Conservation (phyloP, 148 eudicot genomes). For the Rhododendron ferrugineum region DNA sequence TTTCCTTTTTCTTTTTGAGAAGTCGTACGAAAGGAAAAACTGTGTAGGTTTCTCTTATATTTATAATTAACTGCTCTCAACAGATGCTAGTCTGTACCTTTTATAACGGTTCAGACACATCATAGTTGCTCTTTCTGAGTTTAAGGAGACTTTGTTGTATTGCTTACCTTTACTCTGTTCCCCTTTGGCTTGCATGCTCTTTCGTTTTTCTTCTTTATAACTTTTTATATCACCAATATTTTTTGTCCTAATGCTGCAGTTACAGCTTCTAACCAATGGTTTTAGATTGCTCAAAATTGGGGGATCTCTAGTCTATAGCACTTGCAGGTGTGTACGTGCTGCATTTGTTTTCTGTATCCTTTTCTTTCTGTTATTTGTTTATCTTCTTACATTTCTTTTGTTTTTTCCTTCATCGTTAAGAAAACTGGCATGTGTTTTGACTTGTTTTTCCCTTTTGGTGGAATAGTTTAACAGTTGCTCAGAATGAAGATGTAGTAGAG, state of each 20-base stretch:
- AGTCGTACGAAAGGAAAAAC: background rate
- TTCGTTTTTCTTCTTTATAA: background rate
- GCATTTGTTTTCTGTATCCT: background rate
- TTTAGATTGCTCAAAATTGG: conserved; percentile 82
- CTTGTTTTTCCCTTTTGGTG: conserved; percentile 13
- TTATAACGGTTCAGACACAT: background rate
- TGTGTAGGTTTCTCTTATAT: background rate
- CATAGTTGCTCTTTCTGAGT: background rate
- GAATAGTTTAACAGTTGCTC: conserved; percentile 82
- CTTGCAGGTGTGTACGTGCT: conserved; percentile 63
- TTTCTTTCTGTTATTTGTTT: background rate
- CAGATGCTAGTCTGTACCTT: background rate
- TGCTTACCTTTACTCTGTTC: background rate
- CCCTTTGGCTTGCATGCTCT: background rate
- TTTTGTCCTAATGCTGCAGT: conserved; percentile 39
- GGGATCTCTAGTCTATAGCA: conserved; percentile 89
- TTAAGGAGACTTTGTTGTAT: background rate
- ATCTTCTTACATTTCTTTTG: background rate
- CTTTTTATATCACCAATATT: background rate
- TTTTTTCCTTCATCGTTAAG: background rate
- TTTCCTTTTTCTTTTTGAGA: background rate
- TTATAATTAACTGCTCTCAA: background rate
- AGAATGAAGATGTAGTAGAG: conserved; percentile 88
- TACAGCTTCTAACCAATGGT: conserved; percentile 80
- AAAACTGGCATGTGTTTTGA: background rate